phyloP scores from a whole-genome alignment of 2,329 filamentous ascomycete species.

The Coleophoma crateriformis region DNA sequence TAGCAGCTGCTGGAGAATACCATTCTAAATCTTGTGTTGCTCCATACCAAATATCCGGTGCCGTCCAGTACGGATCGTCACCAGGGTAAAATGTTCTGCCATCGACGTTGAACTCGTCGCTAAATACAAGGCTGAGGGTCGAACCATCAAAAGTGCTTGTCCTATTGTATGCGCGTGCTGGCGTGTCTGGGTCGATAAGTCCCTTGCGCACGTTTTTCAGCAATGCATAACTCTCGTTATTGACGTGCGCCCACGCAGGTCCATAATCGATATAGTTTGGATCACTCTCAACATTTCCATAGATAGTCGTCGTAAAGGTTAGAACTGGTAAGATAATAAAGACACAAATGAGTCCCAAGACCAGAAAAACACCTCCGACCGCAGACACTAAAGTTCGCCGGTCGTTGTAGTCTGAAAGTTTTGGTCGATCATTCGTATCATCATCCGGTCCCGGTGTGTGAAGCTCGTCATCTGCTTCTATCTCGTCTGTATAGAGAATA shows the following conservation, averaged over 20 bases:
- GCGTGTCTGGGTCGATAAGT: constrained; percentile 48
- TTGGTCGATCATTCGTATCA: constrained; percentile 33
- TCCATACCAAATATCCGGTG: constrained; percentile 48
- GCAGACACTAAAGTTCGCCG: constrained; percentile 34
- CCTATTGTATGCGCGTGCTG: constrained; percentile 35
- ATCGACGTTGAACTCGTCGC: constrained; percentile 48
- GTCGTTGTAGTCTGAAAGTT: constrained; percentile 37
- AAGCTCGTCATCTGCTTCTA: constrained; percentile 47
- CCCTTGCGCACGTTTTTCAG: constrained; percentile 39
- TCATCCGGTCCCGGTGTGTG: constrained; percentile 47
- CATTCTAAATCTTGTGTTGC: constrained; percentile 39
- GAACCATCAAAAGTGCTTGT: constrained; percentile 37
- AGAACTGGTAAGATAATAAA: constrained; percentile 46
- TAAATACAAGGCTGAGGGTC: constrained; percentile 44
- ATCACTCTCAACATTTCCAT: constrained; percentile 7
- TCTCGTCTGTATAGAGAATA: constrained; percentile 40
- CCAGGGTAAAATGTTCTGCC: constrained; percentile 49
- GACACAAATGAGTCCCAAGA: constrained; percentile 39
- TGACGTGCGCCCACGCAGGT: constrained; percentile 38
- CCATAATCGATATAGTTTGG: constrained; percentile 5
- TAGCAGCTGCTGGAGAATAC: constrained; percentile 38
- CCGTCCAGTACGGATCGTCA: constrained; percentile 51
- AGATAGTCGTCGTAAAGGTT: constrained; percentile 29
- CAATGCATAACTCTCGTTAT: constrained; percentile 38
- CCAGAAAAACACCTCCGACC: constrained; percentile 33